Conservation (phyloP, 2,329 filamentous ascomycete genomes). For the Pseudogymnoascus sp. region DNA sequence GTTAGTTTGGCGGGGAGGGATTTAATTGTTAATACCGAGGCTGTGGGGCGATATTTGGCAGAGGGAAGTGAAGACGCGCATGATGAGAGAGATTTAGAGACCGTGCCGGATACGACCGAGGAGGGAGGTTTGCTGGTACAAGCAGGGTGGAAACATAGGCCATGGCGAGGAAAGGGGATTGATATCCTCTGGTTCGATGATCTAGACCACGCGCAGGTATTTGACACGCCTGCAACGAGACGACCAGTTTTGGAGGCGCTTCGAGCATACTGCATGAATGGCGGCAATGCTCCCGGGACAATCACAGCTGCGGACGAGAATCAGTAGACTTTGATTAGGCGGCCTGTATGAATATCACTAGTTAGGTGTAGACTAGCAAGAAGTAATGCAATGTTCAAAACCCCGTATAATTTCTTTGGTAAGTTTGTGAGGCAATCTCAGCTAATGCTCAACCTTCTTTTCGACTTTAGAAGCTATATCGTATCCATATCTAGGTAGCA, state of each 20-base stretch:
- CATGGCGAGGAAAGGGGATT: slow-evolving; percentile 24
- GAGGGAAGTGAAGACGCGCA: slow-evolving; percentile 8
- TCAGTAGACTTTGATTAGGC: neutral
- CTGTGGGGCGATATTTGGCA: slow-evolving; percentile 43
- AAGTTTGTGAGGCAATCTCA: neutral
- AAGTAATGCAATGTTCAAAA: neutral
- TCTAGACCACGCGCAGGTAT: slow-evolving; percentile 49
- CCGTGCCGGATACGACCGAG: slow-evolving; percentile 5
- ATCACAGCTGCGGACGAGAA: neutral
- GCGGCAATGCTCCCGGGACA: neutral
- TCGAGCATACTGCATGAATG: slow-evolving; percentile 17
- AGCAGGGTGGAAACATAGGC: slow-evolving; percentile 27
- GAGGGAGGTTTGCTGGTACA: slow-evolving; percentile 13
- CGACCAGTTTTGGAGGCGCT: slow-evolving; percentile 27
- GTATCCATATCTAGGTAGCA: no score
- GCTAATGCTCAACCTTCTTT: neutral
- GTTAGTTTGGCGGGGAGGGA: slow-evolving; percentile 44
- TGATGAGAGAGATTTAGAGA: slow-evolving; percentile 17
- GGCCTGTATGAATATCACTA: neutral
- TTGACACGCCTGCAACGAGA: slow-evolving; percentile 32
- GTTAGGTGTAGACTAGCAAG: neutral
- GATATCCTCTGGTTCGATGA: slow-evolving; percentile 48
- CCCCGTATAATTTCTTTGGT: neutral
- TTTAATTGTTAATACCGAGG: slow-evolving; percentile 45
- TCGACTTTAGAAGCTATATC: no score